Evolutionary conservation across 225 moss, liverwort and hornwort species (phyloP), one percentile per base, ranked within the genome.

Genomic region (Marchantia paleacea): DNA sequence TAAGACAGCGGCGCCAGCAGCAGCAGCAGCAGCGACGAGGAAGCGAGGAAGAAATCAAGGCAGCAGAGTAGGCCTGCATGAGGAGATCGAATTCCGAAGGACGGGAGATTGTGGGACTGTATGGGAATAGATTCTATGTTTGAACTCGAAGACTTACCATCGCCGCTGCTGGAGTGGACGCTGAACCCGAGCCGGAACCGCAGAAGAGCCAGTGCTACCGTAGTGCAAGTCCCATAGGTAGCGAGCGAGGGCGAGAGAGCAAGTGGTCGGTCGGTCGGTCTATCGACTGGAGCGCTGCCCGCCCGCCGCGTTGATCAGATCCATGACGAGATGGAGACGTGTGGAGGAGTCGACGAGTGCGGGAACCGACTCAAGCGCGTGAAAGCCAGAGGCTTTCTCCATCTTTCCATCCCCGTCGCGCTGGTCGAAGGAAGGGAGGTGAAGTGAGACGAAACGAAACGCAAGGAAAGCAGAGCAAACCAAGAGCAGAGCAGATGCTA

Each of bases 291-390:
- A 2, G 39, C 39, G 39, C 39, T 39, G 39, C 39, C 39, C 39
- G 39, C 39, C 64, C 20, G 19, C 24, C 64, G 64, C 10, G 64
- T 19, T 55, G 54, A 29, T 55, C 60, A 60, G 60, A 76, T 76
- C 60, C n/a, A 60, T 60, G 75, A 58, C 39, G 75, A 76, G 29
- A 76, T 76, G 60, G 75, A 30, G 60, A 39, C 58, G 60, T 3
- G 64, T 19, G 75, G 58, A 18, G 30, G 10, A 47, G 75, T 29
- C 51, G 72, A 25, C 6, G n/a, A n/a, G 52, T 25, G 12, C 25
- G 72, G 25, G 52, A 47, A 20, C 16, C 25, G 19, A 15, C 25
- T 9, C 30, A 58, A 22, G 74, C 11, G 26, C 16, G 54, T 26
- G 55, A 55, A 28, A 10, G 31, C 20, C 75, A 60, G 25, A 7